These are phyloP conservation scores for Naganishia kalamii DNA, from an alignment of 768 basidiomycete species.

Conservation along the genomic window DNA sequence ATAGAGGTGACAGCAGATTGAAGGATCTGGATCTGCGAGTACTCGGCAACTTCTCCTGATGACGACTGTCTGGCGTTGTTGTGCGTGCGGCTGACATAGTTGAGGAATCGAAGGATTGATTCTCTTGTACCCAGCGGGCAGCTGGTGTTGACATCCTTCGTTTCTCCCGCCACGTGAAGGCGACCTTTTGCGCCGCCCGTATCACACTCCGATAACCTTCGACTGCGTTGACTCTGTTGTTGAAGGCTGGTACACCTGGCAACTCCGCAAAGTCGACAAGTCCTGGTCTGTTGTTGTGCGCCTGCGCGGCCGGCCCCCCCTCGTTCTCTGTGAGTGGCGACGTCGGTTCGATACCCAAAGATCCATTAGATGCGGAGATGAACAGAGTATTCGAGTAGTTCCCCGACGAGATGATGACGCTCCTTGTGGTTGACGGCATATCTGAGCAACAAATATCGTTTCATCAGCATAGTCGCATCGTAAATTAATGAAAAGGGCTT, in stretches of 20 bases:
- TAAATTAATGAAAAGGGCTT: background rate
- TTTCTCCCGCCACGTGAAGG: background rate
- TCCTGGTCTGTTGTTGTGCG: background rate
- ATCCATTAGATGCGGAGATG: background rate
- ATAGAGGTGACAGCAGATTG: background rate
- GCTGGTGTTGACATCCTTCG: background rate
- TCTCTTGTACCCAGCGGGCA: background rate
- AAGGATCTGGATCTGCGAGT: background rate
- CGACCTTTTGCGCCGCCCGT: background rate
- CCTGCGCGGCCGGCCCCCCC: background rate
- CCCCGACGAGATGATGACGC: background rate
- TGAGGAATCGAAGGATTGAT: background rate
- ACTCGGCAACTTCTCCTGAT: background rate
- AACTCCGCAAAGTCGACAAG: background rate
- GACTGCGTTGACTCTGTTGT: background rate
- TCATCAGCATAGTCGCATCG: background rate
- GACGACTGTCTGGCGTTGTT: background rate
- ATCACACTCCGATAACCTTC: background rate
- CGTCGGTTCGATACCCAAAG: background rate
- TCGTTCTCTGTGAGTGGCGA: background rate
- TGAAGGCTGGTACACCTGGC: background rate
- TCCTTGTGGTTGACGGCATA: background rate
- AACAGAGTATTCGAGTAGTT: slow-evolving; percentile 5
- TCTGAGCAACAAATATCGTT: background rate
- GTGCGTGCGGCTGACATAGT: background rate